A percentile compares a stretch with the other conserved stretches of the same genome.
Evolutionary conservation across 352 stramenopile genomes (phyloP).

Genomic region (Elongisporangium undulatum): DNA sequence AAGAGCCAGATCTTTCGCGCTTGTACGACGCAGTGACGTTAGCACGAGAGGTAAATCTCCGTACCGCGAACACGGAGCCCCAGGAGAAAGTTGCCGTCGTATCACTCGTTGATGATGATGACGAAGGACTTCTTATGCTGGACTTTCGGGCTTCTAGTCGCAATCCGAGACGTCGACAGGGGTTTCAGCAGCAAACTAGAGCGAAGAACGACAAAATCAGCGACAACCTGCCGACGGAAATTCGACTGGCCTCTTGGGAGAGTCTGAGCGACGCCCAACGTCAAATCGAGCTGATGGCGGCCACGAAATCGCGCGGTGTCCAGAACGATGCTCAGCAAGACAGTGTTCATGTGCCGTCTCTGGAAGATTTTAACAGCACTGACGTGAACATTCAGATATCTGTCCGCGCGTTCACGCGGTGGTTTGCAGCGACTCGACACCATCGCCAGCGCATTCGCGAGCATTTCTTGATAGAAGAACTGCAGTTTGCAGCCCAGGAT

Average conservation of each 20-base stretch:
- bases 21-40: neutral
- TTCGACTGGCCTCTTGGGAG: conserved; percentile 36
- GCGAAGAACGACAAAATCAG: conserved; percentile 1
- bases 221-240: conserved; percentile 7
- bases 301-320: conserved; percentile 46
- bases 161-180: neutral
- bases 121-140: conserved; percentile 39
- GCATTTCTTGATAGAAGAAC: conserved; percentile 51
- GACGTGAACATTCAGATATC: conserved; percentile 40
- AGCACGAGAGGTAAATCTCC: neutral
- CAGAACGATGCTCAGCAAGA: conserved; percentile 29
- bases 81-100: conserved; percentile 45
- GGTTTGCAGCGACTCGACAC: conserved; percentile 40
- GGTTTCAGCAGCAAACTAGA: neutral
- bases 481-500: conserved; percentile 47
- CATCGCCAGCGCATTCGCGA: conserved; percentile 45
- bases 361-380: conserved; percentile 37
- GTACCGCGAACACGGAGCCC: conserved; percentile 1
- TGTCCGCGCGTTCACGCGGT: conserved; percentile 49
- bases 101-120: conserved; percentile 39
- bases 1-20: conserved; percentile 3
- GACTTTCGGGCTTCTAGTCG: conserved; percentile 22
- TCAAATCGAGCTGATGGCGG: conserved; percentile 45
- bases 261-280: conserved; percentile 33
- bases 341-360: conserved; percentile 27